These are phyloP conservation scores for Fraxinus velutina DNA, from an alignment of 305 asterid genomes.

Conservation along the genomic window DNA sequence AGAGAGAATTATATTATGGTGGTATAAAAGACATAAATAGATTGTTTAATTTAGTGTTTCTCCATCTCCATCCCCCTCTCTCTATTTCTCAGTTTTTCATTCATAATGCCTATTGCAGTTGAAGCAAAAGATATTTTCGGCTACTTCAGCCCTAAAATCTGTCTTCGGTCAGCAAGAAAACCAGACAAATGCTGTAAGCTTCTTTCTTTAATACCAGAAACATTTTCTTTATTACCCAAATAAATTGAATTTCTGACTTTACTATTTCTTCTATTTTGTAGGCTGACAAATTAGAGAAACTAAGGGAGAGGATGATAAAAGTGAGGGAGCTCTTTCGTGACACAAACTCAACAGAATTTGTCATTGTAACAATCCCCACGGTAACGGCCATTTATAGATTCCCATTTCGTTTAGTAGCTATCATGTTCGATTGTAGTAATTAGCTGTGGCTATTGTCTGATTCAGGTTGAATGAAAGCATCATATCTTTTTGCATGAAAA, in stretches of 20 bases:
- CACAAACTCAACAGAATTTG: conserved; percentile 78
- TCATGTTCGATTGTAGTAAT: neutral
- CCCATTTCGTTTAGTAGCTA: neutral
- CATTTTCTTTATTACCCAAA: conserved; percentile 10
- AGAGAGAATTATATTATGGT: neutral
- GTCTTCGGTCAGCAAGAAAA: conserved; percentile 83
- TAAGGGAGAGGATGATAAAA: conserved; percentile 95
- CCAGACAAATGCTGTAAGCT: conserved; percentile 63
- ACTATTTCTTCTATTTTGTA: conserved; percentile 29
- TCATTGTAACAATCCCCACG: conserved; percentile 95
- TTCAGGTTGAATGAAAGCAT: neutral
- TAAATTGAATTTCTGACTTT: conserved; percentile 21
- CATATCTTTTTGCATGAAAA: neutral
- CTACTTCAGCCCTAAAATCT: conserved; percentile 95
- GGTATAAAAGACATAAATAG: neutral
- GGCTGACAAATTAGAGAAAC: conserved; percentile 84
- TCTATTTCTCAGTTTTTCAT: neutral
- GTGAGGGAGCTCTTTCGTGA: conserved; percentile 96
- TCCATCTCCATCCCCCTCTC: neutral
- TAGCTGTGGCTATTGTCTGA: neutral
- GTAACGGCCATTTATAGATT: conserved; percentile 37
- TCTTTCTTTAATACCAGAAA: conserved; percentile 17
- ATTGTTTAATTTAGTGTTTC: neutral
- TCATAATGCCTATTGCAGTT: conserved; percentile 52
- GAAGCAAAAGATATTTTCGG: conserved; percentile 81